A percentile compares a stretch with the other conserved stretches of the same genome.
Evolutionary conservation across 148 eudicot genomes (phyloP).

Genomic region (Silene conica): DNA sequence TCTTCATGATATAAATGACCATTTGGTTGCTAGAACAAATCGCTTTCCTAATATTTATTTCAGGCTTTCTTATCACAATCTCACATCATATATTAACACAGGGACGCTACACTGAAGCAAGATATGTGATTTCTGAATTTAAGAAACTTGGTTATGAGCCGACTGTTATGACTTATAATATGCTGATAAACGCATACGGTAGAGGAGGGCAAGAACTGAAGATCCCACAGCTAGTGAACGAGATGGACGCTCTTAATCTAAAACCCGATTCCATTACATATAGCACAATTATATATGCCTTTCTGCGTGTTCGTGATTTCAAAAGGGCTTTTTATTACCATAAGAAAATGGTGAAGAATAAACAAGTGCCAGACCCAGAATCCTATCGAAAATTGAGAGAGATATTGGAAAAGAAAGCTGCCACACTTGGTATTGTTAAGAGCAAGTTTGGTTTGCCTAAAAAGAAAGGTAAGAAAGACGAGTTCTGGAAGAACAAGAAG

Average conservation of each 20-base stretch:
- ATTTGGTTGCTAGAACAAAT: too few relatives aligned
- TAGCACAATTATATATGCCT: conserved; percentile 87
- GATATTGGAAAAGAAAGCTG: conserved; percentile 80
- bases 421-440: conserved; percentile 66
- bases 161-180: conserved; percentile 85
- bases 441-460: conserved; percentile 60
- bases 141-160: conserved; percentile 75
- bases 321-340: conserved; percentile 86
- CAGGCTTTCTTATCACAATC: neutral
- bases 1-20: too few relatives aligned
- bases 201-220: conserved; percentile 81
- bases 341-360: conserved; percentile 81
- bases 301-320: conserved; percentile 79
- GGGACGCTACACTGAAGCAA: conserved; percentile 73
- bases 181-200: conserved; percentile 93
- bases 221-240: conserved; percentile 77
- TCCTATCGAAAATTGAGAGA: conserved; percentile 71
- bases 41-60: too few relatives aligned
- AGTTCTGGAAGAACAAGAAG: conserved; percentile 86
- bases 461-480: conserved; percentile 77
- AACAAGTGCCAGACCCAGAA: conserved; percentile 73
- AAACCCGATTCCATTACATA: conserved; percentile 87
- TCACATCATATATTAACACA: conserved; percentile 3
- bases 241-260: conserved; percentile 61
- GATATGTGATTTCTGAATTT: conserved; percentile 79